Base-by-base conservation (phyloP, 202 grass and related monocot species). In the Saccharum hybrid region DNA sequence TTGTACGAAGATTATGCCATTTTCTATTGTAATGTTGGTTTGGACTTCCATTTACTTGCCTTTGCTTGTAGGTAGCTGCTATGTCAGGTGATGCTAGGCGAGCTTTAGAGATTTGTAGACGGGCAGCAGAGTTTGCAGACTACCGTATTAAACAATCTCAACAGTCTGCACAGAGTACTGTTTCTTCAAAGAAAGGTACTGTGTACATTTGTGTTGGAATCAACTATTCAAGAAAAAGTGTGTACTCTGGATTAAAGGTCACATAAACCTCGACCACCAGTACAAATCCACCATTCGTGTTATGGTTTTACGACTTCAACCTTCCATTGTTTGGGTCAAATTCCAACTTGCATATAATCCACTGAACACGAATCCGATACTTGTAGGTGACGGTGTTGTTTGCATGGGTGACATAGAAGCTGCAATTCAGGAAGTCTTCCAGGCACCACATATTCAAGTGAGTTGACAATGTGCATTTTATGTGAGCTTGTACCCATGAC, bases 41-140 rank as follows among this genome's bases (percentile, higher is more conserved):
- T 75, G 16, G 22, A 38, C 0, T 61, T 71, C 9, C 23, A 68
- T 77, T 79, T 43, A 65, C 6, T 68, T 80, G 19, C 60, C 48
- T 72, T 52, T 85, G 48, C 31, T 38, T 56, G 19, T 90, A 99
- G 96, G 96, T 99, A 83, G 93, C 96, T 81, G 96, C 96, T 82
- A 95, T 94, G 93, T 99, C 96, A 34, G 96, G 96, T 31, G 96
- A 99, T 94, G 96, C 93, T 79, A 94, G 96, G 71, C 93, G 93
- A 26, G 96, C 87, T 8, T 85, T 99, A 83, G 90, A 99, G 85
- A 94, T 99, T 80, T 99, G 96, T 89, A 93, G 91, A 71, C 88
- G 88, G 12, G 96, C 96, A 67, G 84, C 91, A 71, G 93, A 95
- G 64, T 87, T 99, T 43, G 89, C 91, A 77, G 93, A 99, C 51